Percentiles rank a stretch among this genome's conserved stretches.
Evolutionary conservation across 2,329 filamentous ascomycete genomes (phyloP).

Genomic region (Aspergillus fischeri): DNA sequence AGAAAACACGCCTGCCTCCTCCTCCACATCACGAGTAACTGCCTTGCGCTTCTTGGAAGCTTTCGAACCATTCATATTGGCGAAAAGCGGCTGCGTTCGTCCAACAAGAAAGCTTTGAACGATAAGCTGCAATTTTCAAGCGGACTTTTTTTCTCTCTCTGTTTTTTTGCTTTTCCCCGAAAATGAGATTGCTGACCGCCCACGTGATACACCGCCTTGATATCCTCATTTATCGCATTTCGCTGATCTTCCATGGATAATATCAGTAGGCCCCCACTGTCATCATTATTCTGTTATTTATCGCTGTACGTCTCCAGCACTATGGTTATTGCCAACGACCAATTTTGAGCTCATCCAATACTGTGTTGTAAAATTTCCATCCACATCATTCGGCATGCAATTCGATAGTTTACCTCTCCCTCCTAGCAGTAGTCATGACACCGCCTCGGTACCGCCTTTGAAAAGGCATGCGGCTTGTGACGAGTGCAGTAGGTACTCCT

Average conservation of each 20-base stretch:
- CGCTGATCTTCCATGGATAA: slow-evolving; percentile 6
- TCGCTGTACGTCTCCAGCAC: not conserved
- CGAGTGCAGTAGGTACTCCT: slow-evolving; percentile 43
- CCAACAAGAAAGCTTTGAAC: not conserved
- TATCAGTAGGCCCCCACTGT: not conserved
- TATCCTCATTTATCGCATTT: slow-evolving; percentile 20
- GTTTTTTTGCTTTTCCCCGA: slow-evolving; percentile 9
- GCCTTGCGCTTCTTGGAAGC: slow-evolving; percentile 62
- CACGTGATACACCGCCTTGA: slow-evolving; percentile 33
- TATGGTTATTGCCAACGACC: not conserved
- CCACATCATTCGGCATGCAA: slow-evolving; percentile 7
- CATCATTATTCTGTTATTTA: not conserved
- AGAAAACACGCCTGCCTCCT: slow-evolving; percentile 49
- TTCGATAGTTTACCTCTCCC: slow-evolving; percentile 5
- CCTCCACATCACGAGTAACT: slow-evolving; percentile 51
- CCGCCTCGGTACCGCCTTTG: slow-evolving; percentile 18
- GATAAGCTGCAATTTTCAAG: slow-evolving; percentile 10
- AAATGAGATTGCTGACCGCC: slow-evolving; percentile 26
- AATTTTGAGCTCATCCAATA: not conserved
- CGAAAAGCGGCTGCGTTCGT: slow-evolving; percentile 1
- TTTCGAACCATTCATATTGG: slow-evolving; percentile 34
- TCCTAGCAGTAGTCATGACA: slow-evolving; percentile 4
- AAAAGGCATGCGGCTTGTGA: slow-evolving; percentile 47
- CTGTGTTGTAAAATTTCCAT: not conserved
- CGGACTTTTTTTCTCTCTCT: slow-evolving; percentile 23